phyloP scores from a whole-genome alignment of 1,284 basidiomycete species.

The Uromyces viciae-fabae region DNA sequence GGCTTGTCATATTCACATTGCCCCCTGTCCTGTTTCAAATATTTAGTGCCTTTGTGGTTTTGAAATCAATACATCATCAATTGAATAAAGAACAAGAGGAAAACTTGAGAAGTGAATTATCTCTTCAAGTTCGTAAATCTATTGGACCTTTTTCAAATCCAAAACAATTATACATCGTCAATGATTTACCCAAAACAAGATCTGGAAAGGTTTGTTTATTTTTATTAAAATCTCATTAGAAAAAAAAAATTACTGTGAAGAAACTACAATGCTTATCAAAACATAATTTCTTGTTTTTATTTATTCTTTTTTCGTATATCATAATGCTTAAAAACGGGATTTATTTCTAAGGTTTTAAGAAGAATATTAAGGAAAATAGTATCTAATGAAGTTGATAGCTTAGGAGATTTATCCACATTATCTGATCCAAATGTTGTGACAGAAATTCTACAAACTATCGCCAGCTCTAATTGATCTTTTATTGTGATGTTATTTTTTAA shows the following conservation, averaged over 20 bases:
- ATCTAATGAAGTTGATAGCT: constrained; percentile 83
- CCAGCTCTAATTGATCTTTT: too few species aligned
- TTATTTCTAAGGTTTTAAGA: constrained; percentile 88
- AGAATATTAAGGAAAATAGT: constrained; percentile 93
- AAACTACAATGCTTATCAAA: too few species aligned
- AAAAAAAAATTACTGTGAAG: too few species aligned
- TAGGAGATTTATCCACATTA: constrained; percentile 80
- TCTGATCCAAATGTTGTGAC: constrained; percentile 62
- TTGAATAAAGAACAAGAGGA: constrained; percentile 63
- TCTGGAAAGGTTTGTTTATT: constrained; percentile 74
- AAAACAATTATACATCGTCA: constrained; percentile 81
- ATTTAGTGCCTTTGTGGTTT: constrained; percentile 57
- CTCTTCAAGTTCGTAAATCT: constrained; percentile 88
- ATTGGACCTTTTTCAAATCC: constrained; percentile 94
- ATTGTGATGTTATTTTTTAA: too few species aligned
- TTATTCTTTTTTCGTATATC: too few species aligned
- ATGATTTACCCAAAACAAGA: constrained; percentile 89
- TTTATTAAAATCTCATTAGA: background rate
- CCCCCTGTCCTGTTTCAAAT: constrained; percentile 46
- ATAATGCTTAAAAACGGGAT: too few species aligned
- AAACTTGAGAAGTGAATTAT: constrained; percentile 76
- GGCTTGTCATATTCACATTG: constrained; percentile 50
- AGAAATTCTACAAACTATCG: constrained; percentile 42
- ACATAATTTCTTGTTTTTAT: too few species aligned
- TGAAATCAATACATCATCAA: constrained; percentile 59